Percentiles rank a stretch among this genome's conserved stretches.
phyloP scores from a whole-genome alignment of 805 yeast genomes.

The Kazachstania viticola region DNA sequence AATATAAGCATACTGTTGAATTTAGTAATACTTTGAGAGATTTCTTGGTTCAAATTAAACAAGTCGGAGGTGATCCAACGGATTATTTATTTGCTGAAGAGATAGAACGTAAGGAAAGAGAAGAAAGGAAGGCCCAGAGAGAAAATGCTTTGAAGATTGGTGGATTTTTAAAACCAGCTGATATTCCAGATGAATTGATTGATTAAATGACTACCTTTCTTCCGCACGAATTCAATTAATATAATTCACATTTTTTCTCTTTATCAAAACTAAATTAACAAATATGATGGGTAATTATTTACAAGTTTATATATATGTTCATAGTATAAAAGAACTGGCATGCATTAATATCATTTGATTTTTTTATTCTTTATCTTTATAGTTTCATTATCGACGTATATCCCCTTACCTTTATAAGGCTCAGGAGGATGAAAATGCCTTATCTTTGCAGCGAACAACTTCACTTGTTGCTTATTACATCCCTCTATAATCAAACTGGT shows the following conservation, averaged over 20 bases:
- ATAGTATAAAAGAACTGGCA: not conserved
- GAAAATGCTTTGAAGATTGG: slow-evolving; percentile 75
- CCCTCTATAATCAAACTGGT: slow-evolving; percentile 83
- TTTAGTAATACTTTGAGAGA: slow-evolving; percentile 80
- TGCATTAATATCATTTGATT: slow-evolving; percentile 55
- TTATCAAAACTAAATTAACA: no score
- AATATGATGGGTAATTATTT: no score
- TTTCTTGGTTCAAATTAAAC: slow-evolving; percentile 87
- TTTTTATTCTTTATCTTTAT: slow-evolving; percentile 84
- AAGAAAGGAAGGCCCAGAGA: slow-evolving; percentile 50
- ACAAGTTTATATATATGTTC: not conserved
- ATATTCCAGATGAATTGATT: slow-evolving; percentile 20
- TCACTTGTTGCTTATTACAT: slow-evolving; percentile 74
- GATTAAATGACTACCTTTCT: no score
- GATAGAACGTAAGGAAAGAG: slow-evolving; percentile 43
- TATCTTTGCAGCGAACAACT: slow-evolving; percentile 76
- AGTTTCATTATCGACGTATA: slow-evolving; percentile 83
- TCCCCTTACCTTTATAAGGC: slow-evolving; percentile 97
- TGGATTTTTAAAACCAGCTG: slow-evolving; percentile 82
- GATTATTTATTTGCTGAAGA: slow-evolving; percentile 89
- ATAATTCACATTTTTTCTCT: no score
- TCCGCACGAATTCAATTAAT: no score
- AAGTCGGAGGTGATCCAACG: slow-evolving; percentile 85
- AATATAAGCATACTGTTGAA: slow-evolving; percentile 53
- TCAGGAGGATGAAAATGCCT: slow-evolving; percentile 90